Evolutionary conservation across 768 basidiomycete species (phyloP).

Genomic region (Trametes maxima): DNA sequence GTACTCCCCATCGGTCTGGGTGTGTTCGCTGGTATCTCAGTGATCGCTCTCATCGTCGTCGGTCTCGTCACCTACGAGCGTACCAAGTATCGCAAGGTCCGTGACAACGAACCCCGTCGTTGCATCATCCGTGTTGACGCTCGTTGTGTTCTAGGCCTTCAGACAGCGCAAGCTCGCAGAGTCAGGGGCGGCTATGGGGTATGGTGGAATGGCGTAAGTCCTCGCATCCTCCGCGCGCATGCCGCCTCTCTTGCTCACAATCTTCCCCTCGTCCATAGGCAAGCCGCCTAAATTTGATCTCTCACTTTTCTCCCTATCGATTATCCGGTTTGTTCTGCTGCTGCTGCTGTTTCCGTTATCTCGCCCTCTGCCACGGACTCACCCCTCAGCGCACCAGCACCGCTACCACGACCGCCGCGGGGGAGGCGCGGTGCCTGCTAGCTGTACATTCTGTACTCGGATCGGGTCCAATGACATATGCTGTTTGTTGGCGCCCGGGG

Average conservation of each 20-base stretch:
- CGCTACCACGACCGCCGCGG: neutral
- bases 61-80: conserved; percentile 87
- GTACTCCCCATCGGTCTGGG: conserved; percentile 85
- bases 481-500: conserved; percentile 13
- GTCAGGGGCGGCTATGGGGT: conserved; percentile 57
- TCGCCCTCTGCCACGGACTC: conserved; percentile 1
- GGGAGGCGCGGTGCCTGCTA: conserved; percentile 9
- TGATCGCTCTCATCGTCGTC: conserved; percentile 79
- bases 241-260: neutral
- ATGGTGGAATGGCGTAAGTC: conserved; percentile 52
- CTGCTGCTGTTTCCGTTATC: conserved; percentile 6
- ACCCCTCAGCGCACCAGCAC: neutral
- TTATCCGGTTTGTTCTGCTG: conserved; percentile 13
- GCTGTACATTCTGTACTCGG: conserved; percentile 21
- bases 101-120: conserved; percentile 25
- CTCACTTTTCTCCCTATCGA: conserved; percentile 8
- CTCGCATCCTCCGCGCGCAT: neutral
- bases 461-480: conserved; percentile 19
- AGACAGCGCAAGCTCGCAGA: conserved; percentile 74
- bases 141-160: conserved; percentile 56
- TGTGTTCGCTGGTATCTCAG: conserved; percentile 83
- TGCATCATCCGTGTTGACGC: conserved; percentile 1
- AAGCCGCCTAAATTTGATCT: conserved; percentile 19
- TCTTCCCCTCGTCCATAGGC: neutral
- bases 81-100: conserved; percentile 81